Base-by-base conservation (phyloP, 805 yeast species). In the Monosporozyma siamensis region DNA sequence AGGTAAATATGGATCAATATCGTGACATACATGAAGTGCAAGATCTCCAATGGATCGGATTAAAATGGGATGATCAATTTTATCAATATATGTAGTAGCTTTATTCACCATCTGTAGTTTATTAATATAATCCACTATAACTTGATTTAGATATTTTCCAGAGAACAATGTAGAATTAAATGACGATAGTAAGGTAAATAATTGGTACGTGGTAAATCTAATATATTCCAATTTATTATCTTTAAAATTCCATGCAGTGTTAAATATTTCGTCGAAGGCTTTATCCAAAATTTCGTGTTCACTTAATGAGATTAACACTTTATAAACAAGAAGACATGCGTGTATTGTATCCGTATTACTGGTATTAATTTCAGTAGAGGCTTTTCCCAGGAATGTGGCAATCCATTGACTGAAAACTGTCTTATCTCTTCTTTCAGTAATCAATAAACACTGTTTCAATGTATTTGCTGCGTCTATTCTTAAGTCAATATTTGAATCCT, bases 1-100 rank as follows among this genome's bases (percentile, higher is more conserved):
- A 57, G 85, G 94, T 22, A 89, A 65, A 53, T 88, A 89, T 2
- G 90, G 83, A 4, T 88, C 82, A 69, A 89, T 82, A 50, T 82
- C 85, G 44, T 83, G 76, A 21, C 85, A 80, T 0, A 88, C 89
- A 50, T 79, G 59, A 29, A 52, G 57, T 14, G 95, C 78, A 29
- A 89, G 78, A 51, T 81, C 78, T 27, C 96, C 97, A 40, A 88
- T 79, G 25, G 94, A 76, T 15, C 71, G 68, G 47, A 89, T 72
- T 2, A 86, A 83, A 17, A 81, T 74, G 10, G 83, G 73, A 41
- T 82, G 72, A 54, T 88, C 97, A 8, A 43, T 26, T 32, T 46
- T 48, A 8, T 38, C 42, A 9, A 44, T 26, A 20, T 46, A 14
- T 27, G 27, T 15, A 9, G 42, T 20, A 4, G 17, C 12, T 12